phyloP scores from a whole-genome alignment of 2,329 filamentous ascomycete genomes.

The Aspergillus sp. region DNA sequence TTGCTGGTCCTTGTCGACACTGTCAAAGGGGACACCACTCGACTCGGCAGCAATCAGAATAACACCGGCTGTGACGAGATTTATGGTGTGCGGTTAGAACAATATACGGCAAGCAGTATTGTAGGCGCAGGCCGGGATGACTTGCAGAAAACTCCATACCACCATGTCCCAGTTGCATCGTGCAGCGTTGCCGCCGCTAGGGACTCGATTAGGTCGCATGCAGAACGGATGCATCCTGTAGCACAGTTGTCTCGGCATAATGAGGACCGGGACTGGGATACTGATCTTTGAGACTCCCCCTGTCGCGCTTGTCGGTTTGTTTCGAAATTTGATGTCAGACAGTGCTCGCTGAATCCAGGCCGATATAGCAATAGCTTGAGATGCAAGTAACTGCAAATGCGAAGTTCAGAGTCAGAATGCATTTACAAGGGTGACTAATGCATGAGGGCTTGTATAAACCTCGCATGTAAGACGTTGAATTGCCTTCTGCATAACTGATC shows the following conservation, averaged over 20 bases:
- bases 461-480: background rate
- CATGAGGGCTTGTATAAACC: background rate
- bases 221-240: slow-evolving; percentile 2
- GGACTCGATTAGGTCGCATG: slow-evolving; percentile 3
- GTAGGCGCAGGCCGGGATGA: background rate
- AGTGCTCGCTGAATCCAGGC: slow-evolving; percentile 4
- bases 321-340: background rate
- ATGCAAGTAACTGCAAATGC: slow-evolving; percentile 1
- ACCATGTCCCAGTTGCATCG: slow-evolving; percentile 6
- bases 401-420: no score
- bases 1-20: background rate
- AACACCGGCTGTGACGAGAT: slow-evolving; percentile 1
- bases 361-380: slow-evolving; percentile 5
- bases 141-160: slow-evolving; percentile 5
- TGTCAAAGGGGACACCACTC: background rate
- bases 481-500: background rate
- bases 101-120: background rate
- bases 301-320: background rate
- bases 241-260: slow-evolving; percentile 1
- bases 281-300: background rate
- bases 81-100: background rate
- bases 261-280: background rate
- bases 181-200: slow-evolving; percentile 1
- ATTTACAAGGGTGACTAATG: no score
- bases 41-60: slow-evolving; percentile 1